Evolutionary conservation across 177 flowering plant genomes (phyloP).

Genomic region (Tripterygium wilfordii): DNA sequence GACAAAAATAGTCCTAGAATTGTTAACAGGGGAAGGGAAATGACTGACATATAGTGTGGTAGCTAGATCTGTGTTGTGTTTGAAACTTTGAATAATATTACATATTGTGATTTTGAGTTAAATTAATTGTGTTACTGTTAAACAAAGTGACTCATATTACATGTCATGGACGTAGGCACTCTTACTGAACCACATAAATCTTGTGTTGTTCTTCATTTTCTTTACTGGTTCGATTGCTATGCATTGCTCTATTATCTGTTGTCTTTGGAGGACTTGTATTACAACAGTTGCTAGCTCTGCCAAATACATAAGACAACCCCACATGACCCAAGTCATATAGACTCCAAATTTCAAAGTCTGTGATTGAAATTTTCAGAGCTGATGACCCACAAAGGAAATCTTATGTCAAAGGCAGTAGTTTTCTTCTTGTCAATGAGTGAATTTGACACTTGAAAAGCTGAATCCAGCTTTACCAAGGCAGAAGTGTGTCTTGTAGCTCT

Average conservation of each 20-base stretch:
- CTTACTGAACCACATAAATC: too few relatives aligned
- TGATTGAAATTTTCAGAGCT: slow-evolving; percentile 21
- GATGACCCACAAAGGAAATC: slow-evolving; percentile 13
- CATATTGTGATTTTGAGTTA: too few relatives aligned
- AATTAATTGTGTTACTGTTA: too few relatives aligned
- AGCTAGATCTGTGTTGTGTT: not conserved
- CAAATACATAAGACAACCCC: not conserved
- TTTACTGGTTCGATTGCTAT: too few relatives aligned
- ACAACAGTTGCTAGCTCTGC: too few relatives aligned
- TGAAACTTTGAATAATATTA: not conserved
- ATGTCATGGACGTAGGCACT: too few relatives aligned
- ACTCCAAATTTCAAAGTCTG: not conserved
- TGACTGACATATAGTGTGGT: not conserved
- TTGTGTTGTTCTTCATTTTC: too few relatives aligned
- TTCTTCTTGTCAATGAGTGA: slow-evolving; percentile 23
- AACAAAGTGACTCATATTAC: too few relatives aligned
- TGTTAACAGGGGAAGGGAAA: not conserved
- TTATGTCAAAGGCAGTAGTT: slow-evolving; percentile 7
- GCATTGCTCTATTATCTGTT: too few relatives aligned
- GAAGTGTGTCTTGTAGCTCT: slow-evolving; percentile 36
- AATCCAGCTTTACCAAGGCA: slow-evolving; percentile 17
- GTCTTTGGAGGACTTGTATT: too few relatives aligned
- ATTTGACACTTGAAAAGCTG: slow-evolving; percentile 23
- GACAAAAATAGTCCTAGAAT: slow-evolving; percentile 18
- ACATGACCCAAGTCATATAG: not conserved